A percentile compares a stretch with the other conserved stretches of the same genome.
phyloP scores from a whole-genome alignment of 192 early-diverging fungal species.

The Coemansia sp. region DNA sequence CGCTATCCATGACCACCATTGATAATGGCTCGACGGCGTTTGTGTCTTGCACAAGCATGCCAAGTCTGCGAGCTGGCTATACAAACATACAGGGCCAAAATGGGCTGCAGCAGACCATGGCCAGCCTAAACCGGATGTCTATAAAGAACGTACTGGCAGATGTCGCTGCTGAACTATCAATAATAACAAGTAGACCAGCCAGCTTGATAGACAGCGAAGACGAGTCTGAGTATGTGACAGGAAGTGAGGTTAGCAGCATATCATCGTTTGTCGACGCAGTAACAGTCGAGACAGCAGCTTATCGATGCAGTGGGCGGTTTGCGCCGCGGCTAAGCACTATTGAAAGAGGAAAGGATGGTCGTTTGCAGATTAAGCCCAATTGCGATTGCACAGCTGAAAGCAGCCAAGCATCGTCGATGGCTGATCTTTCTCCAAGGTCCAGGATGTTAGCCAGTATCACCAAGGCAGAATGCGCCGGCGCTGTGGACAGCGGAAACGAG shows the following conservation, averaged over 20 bases:
- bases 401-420: background rate
- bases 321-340: constrained; percentile 47
- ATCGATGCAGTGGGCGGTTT: constrained; percentile 28
- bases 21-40: constrained; percentile 25
- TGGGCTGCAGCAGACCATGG: background rate
- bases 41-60: constrained; percentile 33
- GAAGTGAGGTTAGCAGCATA: constrained; percentile 16
- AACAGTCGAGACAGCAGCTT: constrained; percentile 20
- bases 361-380: constrained; percentile 29
- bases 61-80: constrained; percentile 6
- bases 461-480: background rate
- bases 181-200: background rate
- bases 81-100: background rate
- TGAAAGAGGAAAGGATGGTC: constrained; percentile 38
- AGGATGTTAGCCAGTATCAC: background rate
- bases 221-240: constrained; percentile 12
- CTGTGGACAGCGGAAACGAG: constrained; percentile 10
- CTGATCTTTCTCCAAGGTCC: background rate
- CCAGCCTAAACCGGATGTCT: background rate
- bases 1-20: constrained; percentile 5
- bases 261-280: constrained; percentile 21
- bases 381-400: background rate
- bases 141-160: background rate
- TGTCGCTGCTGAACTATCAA: background rate
- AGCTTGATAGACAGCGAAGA: constrained; percentile 10